A percentile compares a stretch with the other conserved stretches of the same genome.
These are phyloP conservation scores for Coemansia javaensis DNA, from an alignment of 192 early-diverging fungal genomes.

Conservation along the genomic window DNA sequence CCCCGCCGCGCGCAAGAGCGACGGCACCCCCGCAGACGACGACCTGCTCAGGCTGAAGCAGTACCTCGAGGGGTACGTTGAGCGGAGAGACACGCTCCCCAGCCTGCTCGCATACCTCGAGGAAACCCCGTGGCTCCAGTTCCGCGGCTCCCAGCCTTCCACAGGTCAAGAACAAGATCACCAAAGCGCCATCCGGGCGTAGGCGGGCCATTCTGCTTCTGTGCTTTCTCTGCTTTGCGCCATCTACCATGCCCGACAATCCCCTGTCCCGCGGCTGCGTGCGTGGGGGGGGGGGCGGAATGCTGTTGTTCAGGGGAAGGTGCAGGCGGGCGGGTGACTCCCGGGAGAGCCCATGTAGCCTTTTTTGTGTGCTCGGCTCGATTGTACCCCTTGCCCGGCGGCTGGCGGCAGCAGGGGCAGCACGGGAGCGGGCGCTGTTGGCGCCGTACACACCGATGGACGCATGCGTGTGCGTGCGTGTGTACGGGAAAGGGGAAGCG, in stretches of 20 bases:
- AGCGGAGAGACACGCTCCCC: slow-evolving; percentile 3
- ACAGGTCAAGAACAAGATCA: not conserved
- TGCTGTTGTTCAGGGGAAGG: no score
- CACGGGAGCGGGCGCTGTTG: no score
- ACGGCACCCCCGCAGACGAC: slow-evolving; percentile 4
- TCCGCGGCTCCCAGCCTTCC: not conserved
- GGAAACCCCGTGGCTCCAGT: slow-evolving; percentile 23
- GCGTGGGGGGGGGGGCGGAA: no score
- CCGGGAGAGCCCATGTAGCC: slow-evolving; percentile 1
- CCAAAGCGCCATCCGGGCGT: no score
- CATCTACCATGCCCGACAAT: no score
- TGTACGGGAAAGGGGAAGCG: no score
- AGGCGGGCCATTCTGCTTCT: not conserved
- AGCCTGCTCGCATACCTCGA: slow-evolving; percentile 23
- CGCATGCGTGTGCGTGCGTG: no score
- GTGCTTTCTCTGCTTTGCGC: not conserved
- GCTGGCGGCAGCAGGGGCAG: no score
- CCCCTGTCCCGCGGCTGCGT: no score
- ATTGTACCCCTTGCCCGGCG: not conserved
- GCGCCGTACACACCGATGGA: no score
- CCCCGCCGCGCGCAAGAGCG: no score
- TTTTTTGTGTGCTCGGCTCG: slow-evolving; percentile 1
- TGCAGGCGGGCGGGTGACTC: no score
- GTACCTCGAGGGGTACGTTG: slow-evolving; percentile 23
- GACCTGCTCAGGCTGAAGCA: slow-evolving; percentile 20